Percentiles rank a stretch among this genome's conserved stretches.
These are phyloP conservation scores for Rubia peregrina DNA, from an alignment of 305 asterid genomes.

Conservation along the genomic window DNA sequence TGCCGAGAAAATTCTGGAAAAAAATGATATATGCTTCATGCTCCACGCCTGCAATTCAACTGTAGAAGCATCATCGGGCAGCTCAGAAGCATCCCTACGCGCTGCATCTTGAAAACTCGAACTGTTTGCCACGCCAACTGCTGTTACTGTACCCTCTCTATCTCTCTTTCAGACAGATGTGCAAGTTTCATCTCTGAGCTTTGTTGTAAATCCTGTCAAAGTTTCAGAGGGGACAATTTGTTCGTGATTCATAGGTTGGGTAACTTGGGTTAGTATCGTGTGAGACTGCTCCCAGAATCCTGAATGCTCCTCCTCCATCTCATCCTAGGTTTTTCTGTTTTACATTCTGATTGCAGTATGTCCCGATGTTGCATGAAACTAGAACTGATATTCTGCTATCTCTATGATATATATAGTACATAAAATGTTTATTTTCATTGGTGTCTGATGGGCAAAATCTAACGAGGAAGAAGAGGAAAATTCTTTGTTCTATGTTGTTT, in stretches of 20 bases:
- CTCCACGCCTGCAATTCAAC: constrained; percentile 57
- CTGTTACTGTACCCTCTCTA: neutral
- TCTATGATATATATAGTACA: neutral
- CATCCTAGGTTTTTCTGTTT: neutral
- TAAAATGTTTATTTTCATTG: neutral
- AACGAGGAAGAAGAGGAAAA: too few species aligned
- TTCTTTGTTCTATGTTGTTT: too few species aligned
- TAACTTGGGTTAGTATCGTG: neutral
- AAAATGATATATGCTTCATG: constrained; percentile 30
- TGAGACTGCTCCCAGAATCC: neutral
- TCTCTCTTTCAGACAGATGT: neutral
- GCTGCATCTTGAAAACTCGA: constrained; percentile 36
- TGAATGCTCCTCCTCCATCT: neutral
- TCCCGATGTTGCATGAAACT: neutral
- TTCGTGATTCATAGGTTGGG: neutral
- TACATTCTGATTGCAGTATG: neutral
- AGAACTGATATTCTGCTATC: neutral
- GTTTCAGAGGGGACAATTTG: neutral
- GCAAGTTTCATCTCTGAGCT: neutral
- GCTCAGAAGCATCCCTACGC: constrained; percentile 29
- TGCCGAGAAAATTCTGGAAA: constrained; percentile 37
- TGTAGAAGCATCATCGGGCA: constrained; percentile 15
- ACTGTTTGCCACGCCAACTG: neutral
- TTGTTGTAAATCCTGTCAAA: neutral
- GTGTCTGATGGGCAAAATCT: neutral